Evolutionary conservation across 768 basidiomycete species (phyloP).

Genomic region (Mycena floridula): DNA sequence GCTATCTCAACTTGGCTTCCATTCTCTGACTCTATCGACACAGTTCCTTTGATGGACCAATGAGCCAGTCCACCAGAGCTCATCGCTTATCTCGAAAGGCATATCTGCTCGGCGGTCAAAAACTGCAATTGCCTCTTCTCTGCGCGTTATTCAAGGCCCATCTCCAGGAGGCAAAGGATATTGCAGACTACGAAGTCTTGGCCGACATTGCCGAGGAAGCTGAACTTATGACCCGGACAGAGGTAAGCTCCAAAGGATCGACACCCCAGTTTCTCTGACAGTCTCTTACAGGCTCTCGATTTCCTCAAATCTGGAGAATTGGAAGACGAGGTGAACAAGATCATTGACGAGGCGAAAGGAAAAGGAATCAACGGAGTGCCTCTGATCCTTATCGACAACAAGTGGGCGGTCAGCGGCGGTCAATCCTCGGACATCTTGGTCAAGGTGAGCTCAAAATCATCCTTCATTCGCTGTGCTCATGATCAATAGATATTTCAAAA

Average conservation of each 20-base stretch:
- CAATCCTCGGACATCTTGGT: slow-evolving; percentile 68
- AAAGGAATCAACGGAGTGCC: slow-evolving; percentile 77
- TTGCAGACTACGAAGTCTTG: slow-evolving; percentile 52
- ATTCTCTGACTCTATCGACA: neutral
- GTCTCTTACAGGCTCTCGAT: slow-evolving; percentile 39
- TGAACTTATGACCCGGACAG: slow-evolving; percentile 50
- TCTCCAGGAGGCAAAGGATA: slow-evolving; percentile 59
- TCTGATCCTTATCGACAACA: slow-evolving; percentile 71
- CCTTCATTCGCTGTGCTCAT: slow-evolving; percentile 2
- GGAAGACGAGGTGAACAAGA: slow-evolving; percentile 54
- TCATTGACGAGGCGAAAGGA: slow-evolving; percentile 54
- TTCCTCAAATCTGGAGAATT: slow-evolving; percentile 67
- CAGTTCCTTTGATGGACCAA: slow-evolving; percentile 53
- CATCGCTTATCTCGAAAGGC: slow-evolving; percentile 73
- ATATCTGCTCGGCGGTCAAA: slow-evolving; percentile 52
- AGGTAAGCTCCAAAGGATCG: slow-evolving; percentile 36
- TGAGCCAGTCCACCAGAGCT: slow-evolving; percentile 61
- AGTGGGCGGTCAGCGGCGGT: slow-evolving; percentile 72
- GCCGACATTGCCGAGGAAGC: slow-evolving; percentile 49
- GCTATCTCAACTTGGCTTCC: slow-evolving; percentile 4
- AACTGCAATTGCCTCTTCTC: slow-evolving; percentile 50
- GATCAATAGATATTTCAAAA: slow-evolving; percentile 38
- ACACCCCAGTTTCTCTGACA: slow-evolving; percentile 3
- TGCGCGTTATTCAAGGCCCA: slow-evolving; percentile 59
- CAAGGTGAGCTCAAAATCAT: slow-evolving; percentile 39